Evolutionary conservation across 805 yeast species (phyloP).

Genomic region (Nakazawaea laoshanensis): DNA sequence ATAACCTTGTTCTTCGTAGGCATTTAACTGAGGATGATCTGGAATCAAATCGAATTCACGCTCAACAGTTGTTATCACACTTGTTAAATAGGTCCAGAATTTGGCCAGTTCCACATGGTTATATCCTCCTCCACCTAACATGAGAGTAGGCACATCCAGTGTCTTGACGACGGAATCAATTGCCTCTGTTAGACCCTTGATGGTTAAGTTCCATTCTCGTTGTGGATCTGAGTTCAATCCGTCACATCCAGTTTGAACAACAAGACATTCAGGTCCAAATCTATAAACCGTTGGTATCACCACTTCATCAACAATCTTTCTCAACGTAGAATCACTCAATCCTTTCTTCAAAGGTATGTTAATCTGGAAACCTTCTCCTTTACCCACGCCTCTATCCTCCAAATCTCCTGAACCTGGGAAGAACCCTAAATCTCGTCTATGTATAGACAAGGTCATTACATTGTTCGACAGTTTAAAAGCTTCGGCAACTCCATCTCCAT

Average conservation of each 20-base stretch:
- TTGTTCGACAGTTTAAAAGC: conserved; percentile 50
- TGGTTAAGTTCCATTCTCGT: conserved; percentile 62
- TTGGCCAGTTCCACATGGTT: conserved; percentile 53
- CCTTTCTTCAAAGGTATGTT: conserved; percentile 57
- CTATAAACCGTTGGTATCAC: conserved; percentile 30
- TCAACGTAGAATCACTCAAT: conserved; percentile 35
- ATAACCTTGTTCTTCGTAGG: conserved; percentile 37
- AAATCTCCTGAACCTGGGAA: conserved; percentile 64
- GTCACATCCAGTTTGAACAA: conserved; percentile 69
- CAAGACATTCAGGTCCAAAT: conserved; percentile 42
- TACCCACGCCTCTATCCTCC: conserved; percentile 26
- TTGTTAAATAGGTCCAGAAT: conserved; percentile 44
- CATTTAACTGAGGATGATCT: conserved; percentile 36
- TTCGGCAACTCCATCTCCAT: conserved; percentile 71
- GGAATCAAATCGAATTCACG: conserved; percentile 40
- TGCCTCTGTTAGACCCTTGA: conserved; percentile 34
- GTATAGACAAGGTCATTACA: conserved; percentile 57
- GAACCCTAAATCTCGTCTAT: conserved; percentile 57
- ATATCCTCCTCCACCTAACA: conserved; percentile 79
- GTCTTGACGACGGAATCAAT: conserved; percentile 21
- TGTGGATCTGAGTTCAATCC: conserved; percentile 60
- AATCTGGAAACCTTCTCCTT: conserved; percentile 27
- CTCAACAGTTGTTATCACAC: conserved; percentile 13
- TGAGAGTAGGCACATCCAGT: conserved; percentile 25
- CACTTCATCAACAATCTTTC: conserved; percentile 27